Conservation (phyloP, 1,284 basidiomycete genomes). For the Microbotryum silenes-acaulis region DNA sequence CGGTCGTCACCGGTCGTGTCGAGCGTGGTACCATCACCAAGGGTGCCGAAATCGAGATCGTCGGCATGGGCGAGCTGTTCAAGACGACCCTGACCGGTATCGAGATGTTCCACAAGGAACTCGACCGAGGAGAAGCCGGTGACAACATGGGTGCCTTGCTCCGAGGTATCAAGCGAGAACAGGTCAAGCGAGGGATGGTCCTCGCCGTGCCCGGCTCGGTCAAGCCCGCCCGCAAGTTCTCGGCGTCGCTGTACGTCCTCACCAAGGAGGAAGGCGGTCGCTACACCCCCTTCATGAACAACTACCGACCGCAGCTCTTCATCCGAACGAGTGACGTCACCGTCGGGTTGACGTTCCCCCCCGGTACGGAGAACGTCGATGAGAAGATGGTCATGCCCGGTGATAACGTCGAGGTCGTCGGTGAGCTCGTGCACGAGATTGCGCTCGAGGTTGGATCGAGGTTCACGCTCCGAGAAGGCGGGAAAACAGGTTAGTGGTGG, state of each 20-base stretch:
- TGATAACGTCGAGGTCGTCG: conserved; percentile 92
- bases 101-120: conserved; percentile 99
- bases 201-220: conserved; percentile 85
- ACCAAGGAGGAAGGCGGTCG: conserved; percentile 98
- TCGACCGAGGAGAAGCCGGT: conserved; percentile 94
- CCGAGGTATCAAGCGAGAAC: conserved; percentile 95
- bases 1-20: conserved; percentile 93
- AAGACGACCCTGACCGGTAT: conserved; percentile 84
- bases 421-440: conserved; percentile 76
- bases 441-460: conserved; percentile 86
- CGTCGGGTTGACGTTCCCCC: conserved; percentile 75
- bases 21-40: conserved; percentile 91
- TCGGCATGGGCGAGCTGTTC: conserved; percentile 73
- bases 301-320: conserved; percentile 95
- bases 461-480: conserved; percentile 97
- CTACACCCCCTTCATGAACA: conserved; percentile 93
- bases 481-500: conserved; percentile 41
- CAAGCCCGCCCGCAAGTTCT: conserved; percentile 89
- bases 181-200: conserved; percentile 88
- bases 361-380: conserved; percentile 58
- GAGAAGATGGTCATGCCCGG: conserved; percentile 86
- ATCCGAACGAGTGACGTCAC: conserved; percentile 94
- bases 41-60: conserved; percentile 87
- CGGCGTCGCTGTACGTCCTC: conserved; percentile 81
- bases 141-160: conserved; percentile 99